Evolutionary conservation across 495 filamentous ascomycete genomes (phyloP).

Genomic region (Neurospora sublineolata): DNA sequence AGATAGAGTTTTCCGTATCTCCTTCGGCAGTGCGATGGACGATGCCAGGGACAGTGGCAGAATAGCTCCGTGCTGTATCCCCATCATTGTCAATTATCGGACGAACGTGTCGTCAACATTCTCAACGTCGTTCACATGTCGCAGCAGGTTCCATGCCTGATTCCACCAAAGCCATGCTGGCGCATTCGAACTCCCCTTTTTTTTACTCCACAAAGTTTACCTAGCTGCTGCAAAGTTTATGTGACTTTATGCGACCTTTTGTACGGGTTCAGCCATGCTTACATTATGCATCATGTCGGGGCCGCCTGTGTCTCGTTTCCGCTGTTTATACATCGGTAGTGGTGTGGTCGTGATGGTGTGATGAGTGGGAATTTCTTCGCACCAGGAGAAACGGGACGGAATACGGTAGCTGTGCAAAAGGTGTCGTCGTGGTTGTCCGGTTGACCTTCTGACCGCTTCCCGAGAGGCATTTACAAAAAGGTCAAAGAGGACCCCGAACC

Average conservation of each 20-base stretch:
- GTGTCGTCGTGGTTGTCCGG: neutral
- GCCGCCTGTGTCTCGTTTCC: neutral
- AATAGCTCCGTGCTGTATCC: neutral
- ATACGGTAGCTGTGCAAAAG: neutral
- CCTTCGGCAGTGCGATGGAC: neutral
- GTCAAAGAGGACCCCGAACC: neutral
- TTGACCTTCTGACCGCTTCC: neutral
- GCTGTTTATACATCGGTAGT: neutral
- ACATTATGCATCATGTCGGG: neutral
- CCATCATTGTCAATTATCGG: neutral
- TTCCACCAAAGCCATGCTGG: neutral
- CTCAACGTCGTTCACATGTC: neutral
- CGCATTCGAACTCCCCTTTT: neutral
- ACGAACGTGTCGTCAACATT: neutral
- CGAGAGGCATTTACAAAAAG: neutral
- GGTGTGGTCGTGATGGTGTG: neutral
- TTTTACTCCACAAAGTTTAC: neutral
- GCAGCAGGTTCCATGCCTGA: neutral
- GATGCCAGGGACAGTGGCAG: neutral
- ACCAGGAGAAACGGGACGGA: neutral
- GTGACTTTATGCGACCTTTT: neutral
- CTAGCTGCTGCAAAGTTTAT: neutral
- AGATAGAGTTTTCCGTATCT: neutral
- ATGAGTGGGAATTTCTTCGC: neutral
- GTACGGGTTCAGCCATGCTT: neutral